A percentile compares a stretch with the other conserved stretches of the same genome.
Evolutionary conservation across 169 alveolate species (phyloP).

Genomic region (Plasmodium adleri): DNA sequence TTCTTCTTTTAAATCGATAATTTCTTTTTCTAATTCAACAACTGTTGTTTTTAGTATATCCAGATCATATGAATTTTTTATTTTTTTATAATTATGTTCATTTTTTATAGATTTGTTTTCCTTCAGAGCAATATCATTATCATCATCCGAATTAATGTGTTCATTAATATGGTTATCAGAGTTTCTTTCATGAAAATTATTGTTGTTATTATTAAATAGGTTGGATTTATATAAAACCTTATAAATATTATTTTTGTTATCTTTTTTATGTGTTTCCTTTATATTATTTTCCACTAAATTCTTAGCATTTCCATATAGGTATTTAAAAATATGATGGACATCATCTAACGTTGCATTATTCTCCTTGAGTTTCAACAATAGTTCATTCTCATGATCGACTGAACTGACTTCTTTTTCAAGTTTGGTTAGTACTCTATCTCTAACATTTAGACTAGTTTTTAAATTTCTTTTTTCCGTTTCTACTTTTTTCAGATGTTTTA

Average conservation of each 20-base stretch:
- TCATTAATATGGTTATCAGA: no score
- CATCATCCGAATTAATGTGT: not conserved
- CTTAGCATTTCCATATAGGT: conserved; percentile 20
- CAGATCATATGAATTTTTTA: conserved; percentile 31
- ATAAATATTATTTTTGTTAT: no score
- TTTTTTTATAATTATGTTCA: conserved; percentile 3
- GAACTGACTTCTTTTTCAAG: conserved; percentile 71
- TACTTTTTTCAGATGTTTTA: conserved; percentile 67
- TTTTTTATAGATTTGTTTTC: conserved; percentile 8
- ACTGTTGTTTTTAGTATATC: conserved; percentile 46
- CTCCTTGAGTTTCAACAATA: conserved; percentile 32
- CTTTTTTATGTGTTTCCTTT: conserved; percentile 11
- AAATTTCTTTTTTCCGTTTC: conserved; percentile 67
- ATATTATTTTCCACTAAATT: not conserved
- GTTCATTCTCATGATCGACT: conserved; percentile 65
- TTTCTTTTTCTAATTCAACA: conserved; percentile 70
- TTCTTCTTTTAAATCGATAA: conserved; percentile 62
- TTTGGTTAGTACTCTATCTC: conserved; percentile 70
- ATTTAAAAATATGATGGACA: conserved; percentile 55
- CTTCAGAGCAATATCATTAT: not conserved
- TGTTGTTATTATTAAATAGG: no score
- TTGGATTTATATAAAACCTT: no score
- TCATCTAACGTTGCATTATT: conserved; percentile 36
- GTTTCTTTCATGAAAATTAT: not conserved
- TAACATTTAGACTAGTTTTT: conserved; percentile 47